Percentiles rank a stretch among this genome's conserved stretches.
These are phyloP conservation scores for Coemansia erecta DNA, from an alignment of 192 early-diverging fungal genomes.

Conservation along the genomic window DNA sequence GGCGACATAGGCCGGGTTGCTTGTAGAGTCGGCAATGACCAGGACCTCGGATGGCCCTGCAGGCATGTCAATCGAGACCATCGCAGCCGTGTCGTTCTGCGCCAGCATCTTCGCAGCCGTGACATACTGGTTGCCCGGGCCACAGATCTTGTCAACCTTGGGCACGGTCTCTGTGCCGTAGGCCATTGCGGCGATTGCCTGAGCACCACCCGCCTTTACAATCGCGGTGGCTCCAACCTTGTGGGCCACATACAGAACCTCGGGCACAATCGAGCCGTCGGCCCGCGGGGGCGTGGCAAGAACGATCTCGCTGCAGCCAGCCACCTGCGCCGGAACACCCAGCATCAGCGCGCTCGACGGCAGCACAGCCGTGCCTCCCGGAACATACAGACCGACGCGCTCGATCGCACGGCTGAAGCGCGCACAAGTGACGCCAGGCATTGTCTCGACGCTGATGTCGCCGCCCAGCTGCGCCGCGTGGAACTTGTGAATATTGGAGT, in stretches of 20 bases:
- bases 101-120: slow-evolving; percentile 98
- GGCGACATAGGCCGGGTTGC: slow-evolving; percentile 88
- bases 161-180: slow-evolving; percentile 94
- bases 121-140: slow-evolving; percentile 99
- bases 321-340: slow-evolving; percentile 95
- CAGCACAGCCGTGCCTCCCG: slow-evolving; percentile 95
- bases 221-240: slow-evolving; percentile 94
- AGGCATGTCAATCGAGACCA: slow-evolving; percentile 98
- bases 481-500: slow-evolving; percentile 89
- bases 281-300: slow-evolving; percentile 91
- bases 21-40: slow-evolving; percentile 88
- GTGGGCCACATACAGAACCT: slow-evolving; percentile 97
- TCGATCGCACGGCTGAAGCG: slow-evolving; percentile 94
- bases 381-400: slow-evolving; percentile 95
- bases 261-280: slow-evolving; percentile 89
- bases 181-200: slow-evolving; percentile 98
- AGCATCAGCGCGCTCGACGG: slow-evolving; percentile 96
- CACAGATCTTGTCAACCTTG: slow-evolving; percentile 99
- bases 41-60: slow-evolving; percentile 99
- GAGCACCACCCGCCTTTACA: slow-evolving; percentile 93
- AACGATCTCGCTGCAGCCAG: slow-evolving; percentile 93
- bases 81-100: slow-evolving; percentile 90
- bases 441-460: slow-evolving; percentile 84
- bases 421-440: slow-evolving; percentile 95
- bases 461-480: slow-evolving; percentile 85